Conservation (phyloP, 805 yeast species). For the Saccharomycopsis guyanensis region DNA sequence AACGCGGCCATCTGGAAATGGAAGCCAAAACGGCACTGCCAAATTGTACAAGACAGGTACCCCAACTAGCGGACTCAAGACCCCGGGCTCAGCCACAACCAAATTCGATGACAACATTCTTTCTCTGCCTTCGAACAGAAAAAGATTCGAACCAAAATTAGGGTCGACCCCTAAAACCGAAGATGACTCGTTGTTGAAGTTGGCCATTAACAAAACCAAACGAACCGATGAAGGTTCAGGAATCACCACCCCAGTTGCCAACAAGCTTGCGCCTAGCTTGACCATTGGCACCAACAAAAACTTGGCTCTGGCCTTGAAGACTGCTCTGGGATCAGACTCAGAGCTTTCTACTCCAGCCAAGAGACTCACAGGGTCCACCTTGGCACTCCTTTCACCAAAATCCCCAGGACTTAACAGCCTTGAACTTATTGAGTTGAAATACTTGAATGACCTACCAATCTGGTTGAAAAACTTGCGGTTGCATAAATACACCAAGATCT, state of each 20-base stretch:
- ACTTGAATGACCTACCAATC: constrained; percentile 72
- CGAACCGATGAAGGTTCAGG: neutral
- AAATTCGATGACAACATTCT: neutral
- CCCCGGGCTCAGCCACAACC: too few relatives aligned
- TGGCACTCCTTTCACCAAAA: constrained; percentile 25
- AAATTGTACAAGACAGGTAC: neutral
- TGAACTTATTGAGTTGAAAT: constrained; percentile 43
- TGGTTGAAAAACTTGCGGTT: constrained; percentile 87
- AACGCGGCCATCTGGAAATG: neutral
- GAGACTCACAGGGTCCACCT: constrained; percentile 11
- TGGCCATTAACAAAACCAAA: neutral
- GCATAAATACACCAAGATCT: constrained; percentile 87
- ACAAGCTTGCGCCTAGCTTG: constrained; percentile 1
- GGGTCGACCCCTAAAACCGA: neutral
- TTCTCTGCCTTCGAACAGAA: neutral
- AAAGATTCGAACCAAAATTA: neutral
- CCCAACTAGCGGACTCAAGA: neutral
- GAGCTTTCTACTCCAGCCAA: constrained; percentile 12
- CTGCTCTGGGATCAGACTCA: constrained; percentile 6
- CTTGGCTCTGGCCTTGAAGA: constrained; percentile 17
- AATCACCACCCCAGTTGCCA: neutral
- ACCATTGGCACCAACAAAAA: constrained; percentile 5
- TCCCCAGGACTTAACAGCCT: constrained; percentile 42
- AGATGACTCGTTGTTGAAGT: neutral
- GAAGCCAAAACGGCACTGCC: neutral